Base-by-base conservation (phyloP, 2,329 filamentous ascomycete species). In the Aspergillus versicolor region DNA sequence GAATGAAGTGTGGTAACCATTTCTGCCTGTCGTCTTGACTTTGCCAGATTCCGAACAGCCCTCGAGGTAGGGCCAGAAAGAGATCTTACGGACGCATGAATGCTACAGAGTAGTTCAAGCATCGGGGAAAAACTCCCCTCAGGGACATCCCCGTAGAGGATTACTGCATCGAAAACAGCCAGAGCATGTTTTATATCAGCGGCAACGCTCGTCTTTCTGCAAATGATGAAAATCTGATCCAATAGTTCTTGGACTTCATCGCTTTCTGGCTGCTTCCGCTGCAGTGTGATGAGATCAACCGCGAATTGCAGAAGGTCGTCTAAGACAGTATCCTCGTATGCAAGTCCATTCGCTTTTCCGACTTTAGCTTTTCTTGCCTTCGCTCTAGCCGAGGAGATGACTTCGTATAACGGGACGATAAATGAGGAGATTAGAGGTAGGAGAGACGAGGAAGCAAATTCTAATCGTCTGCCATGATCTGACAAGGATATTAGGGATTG, bases 391-490 rank as follows among this genome's bases (percentile, higher is more conserved):
- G 66, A 60, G 6, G 74, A 69, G 9, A 76, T 70, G 7, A 65
- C 49, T 17, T 73, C 70, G 61, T 77, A 77, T 9, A 77, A 65
- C 5, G 74, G 73, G 13, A 73, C 63, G 21, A 76, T 66, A 63
- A 73, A 77, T 9, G 70, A 69, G 6, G 73, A 73, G 32, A 76
- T 67, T n/a, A 74, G 68, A 8, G 70, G 73, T 13, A 77, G 62
- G 37, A 77, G 66, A 5, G 75, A 75, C 4, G 69, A 68, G 32
- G 67, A 65, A 27, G 73, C 67, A 60, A 75, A 77, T 32, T 77
- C 75, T 42, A 77, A 57, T 56, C 76, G 77, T 45, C 74, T 70
- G 45, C 74, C 75, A 66, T 77, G 74, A 49, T 77, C 75, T n/a
- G 75, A 74, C 40, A 77, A 63, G 5, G 67, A 65, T 32, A 76